phyloP scores from a whole-genome alignment of 106 monocot genomes.

The Dioscorea zingiberensis region DNA sequence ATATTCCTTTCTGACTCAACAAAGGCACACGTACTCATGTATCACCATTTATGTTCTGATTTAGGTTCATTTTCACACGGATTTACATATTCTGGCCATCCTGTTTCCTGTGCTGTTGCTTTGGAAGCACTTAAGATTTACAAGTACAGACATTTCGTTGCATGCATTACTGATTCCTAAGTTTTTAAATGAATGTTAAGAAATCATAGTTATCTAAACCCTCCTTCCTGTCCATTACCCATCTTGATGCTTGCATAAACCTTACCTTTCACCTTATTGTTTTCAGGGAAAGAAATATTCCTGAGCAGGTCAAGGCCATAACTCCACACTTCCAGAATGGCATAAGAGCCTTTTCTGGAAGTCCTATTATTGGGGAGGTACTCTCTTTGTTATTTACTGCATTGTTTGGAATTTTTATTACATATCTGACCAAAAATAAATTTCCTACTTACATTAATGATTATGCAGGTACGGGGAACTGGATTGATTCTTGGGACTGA shows the following conservation, averaged over 20 bases:
- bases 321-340: constrained; percentile 86
- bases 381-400: not conserved
- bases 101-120: constrained; percentile 93
- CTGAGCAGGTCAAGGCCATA: constrained; percentile 42
- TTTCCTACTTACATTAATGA: not conserved
- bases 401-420: no score
- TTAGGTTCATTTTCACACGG: constrained; percentile 93
- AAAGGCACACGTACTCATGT: no score
- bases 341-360: constrained; percentile 67
- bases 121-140: constrained; percentile 92
- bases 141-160: constrained; percentile 22
- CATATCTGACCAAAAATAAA: no score
- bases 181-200: no score
- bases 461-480: constrained; percentile 68
- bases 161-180: no score
- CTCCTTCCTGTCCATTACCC: not conserved
- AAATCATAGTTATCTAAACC: not conserved
- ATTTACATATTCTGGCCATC: constrained; percentile 98
- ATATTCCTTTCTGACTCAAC: no score
- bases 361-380: constrained; percentile 98
- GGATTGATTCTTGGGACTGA: constrained; percentile 92
- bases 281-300: constrained; percentile 79
- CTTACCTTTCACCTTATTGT: not conserved
- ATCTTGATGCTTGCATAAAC: not conserved
- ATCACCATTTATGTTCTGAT: no score